Conservation (phyloP, 441 rosid genomes). For the Geranium incanum region DNA sequence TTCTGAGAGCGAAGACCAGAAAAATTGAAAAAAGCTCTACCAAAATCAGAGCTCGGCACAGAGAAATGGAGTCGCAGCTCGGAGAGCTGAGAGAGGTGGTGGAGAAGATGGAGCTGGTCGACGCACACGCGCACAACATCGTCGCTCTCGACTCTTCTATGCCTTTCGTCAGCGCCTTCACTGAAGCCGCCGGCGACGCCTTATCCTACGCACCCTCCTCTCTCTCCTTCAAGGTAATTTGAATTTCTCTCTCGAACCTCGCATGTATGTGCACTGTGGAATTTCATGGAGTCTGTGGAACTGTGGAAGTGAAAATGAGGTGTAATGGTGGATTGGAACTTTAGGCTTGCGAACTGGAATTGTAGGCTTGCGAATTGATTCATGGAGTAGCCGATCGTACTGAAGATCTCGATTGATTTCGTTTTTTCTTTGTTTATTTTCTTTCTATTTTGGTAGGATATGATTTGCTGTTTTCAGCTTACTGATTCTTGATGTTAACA, state of each 20-base stretch:
- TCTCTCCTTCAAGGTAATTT: conserved; percentile 65
- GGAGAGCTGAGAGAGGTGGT: conserved; percentile 47
- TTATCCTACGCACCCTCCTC: conserved; percentile 54
- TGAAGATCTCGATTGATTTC: not conserved
- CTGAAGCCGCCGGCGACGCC: conserved; percentile 78
- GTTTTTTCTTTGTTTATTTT: not conserved
- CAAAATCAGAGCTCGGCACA: not conserved
- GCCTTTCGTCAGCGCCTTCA: conserved; percentile 50
- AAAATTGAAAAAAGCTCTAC: not conserved
- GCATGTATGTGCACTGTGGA: not conserved
- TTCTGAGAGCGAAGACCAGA: not conserved
- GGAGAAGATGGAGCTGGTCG: conserved; percentile 53
- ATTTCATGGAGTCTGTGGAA: not conserved
- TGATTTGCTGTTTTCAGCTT: not conserved
- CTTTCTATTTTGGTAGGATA: not conserved
- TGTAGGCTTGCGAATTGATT: not conserved
- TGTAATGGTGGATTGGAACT: not conserved
- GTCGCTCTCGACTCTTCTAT: conserved; percentile 73
- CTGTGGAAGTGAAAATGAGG: not conserved
- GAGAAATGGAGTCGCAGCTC: conserved; percentile 42
- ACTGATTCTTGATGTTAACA: not conserved
- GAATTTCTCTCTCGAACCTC: not conserved
- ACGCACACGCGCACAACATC: conserved; percentile 76
- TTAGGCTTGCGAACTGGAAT: not conserved
- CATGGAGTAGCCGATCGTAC: not conserved